Conservation (phyloP, 1,284 basidiomycete genomes). For the Cutaneotrichosporon sp. region DNA sequence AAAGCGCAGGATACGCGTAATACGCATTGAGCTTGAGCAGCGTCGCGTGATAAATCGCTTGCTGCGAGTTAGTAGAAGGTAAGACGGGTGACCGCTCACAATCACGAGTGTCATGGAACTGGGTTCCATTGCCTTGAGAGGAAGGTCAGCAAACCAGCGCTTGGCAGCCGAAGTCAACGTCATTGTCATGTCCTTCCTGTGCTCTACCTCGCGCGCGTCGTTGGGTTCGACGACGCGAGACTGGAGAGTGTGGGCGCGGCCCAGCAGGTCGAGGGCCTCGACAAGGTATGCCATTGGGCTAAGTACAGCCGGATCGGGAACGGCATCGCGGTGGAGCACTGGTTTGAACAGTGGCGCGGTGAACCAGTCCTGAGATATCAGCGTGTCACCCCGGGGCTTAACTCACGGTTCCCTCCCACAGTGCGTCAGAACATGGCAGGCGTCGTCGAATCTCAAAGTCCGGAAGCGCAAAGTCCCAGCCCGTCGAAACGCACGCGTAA, state of each 20-base stretch:
- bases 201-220: conserved; percentile 38
- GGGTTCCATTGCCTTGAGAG: conserved; percentile 12
- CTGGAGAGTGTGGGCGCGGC: conserved; percentile 43
- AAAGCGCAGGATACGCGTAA: conserved; percentile 45
- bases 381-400: background rate
- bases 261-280: conserved; percentile 45
- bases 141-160: conserved; percentile 37
- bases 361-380: conserved; percentile 35
- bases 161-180: conserved; percentile 35
- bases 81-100: conserved; percentile 24
- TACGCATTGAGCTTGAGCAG: conserved; percentile 47
- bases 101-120: conserved; percentile 36
- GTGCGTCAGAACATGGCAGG: conserved; percentile 40
- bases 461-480: conserved; percentile 47
- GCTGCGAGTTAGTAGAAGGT: conserved; percentile 18
- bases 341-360: conserved; percentile 38
- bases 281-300: conserved; percentile 45
- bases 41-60: conserved; percentile 45
- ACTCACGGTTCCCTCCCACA: conserved; percentile 41
- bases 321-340: conserved; percentile 30
- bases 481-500: conserved; percentile 45
- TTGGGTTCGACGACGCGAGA: conserved; percentile 36
- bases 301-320: conserved; percentile 19
- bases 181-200: conserved; percentile 35
- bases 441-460: conserved; percentile 43